phyloP scores from a whole-genome alignment of 305 asterid genomes.

The Fraxinus platypoda region DNA sequence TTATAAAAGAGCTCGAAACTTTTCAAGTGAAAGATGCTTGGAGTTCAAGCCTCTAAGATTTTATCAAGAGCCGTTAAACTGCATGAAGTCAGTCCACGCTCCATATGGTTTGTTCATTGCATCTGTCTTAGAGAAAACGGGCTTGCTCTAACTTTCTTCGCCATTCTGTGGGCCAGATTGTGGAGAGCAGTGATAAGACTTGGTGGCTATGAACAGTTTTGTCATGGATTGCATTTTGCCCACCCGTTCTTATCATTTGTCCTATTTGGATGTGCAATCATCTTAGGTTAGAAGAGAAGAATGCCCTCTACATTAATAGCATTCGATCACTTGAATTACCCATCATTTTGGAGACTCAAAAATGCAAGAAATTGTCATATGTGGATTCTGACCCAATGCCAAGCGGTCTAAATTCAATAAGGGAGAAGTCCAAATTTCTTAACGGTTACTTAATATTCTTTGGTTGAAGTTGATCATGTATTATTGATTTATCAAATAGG shows the following conservation, averaged over 20 bases:
- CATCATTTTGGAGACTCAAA: neutral
- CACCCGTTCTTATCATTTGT: neutral
- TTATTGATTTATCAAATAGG: neutral
- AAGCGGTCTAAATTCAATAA: neutral
- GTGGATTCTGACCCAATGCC: neutral
- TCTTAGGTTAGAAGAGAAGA: neutral
- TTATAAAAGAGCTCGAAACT: constrained; percentile 71
- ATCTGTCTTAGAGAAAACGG: neutral
- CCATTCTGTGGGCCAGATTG: constrained; percentile 43
- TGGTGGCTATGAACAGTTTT: constrained; percentile 91
- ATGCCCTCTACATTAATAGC: neutral
- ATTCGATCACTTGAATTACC: neutral
- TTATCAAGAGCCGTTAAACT: constrained; percentile 78
- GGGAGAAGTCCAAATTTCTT: neutral
- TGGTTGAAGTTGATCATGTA: neutral
- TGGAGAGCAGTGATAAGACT: constrained; percentile 92
- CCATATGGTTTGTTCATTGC: neutral
- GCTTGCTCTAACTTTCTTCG: neutral
- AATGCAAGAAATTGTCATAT: neutral
- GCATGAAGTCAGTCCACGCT: constrained; percentile 64
- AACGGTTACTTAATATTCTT: neutral
- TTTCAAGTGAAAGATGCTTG: constrained; percentile 69
- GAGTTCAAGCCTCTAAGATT: constrained; percentile 85
- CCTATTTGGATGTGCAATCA: neutral
- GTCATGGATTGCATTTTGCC: constrained; percentile 17